Evolutionary conservation across 306 rosid genomes (phyloP).

Genomic region (Sicyos edulis): DNA sequence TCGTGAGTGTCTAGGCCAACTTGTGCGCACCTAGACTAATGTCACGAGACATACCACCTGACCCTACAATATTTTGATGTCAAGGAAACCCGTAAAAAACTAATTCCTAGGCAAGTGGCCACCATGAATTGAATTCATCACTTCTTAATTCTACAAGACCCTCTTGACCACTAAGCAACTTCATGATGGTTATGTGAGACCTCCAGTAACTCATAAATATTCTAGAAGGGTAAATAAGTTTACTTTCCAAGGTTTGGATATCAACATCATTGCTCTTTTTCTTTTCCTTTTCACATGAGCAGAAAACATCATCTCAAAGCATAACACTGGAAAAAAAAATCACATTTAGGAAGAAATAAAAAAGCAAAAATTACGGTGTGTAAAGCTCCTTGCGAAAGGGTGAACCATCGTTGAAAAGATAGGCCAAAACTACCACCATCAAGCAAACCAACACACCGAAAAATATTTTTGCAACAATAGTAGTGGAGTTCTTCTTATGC

Average conservation of each 20-base stretch:
- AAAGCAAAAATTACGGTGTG: slow-evolving; percentile 64
- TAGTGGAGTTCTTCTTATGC: slow-evolving; percentile 28
- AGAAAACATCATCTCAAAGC: not conserved
- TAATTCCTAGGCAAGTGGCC: too few relatives aligned
- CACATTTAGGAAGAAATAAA: slow-evolving; percentile 6
- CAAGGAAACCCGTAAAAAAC: too few relatives aligned
- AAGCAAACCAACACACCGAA: slow-evolving; percentile 51
- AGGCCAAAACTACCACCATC: slow-evolving; percentile 62
- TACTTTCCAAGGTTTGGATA: not conserved
- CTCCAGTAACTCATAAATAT: too few relatives aligned
- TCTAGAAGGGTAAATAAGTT: too few relatives aligned
- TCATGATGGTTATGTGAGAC: too few relatives aligned
- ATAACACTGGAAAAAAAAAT: not conserved
- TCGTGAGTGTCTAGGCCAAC: too few relatives aligned
- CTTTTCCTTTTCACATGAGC: not conserved
- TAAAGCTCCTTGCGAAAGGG: slow-evolving; percentile 67
- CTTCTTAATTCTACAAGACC: too few relatives aligned
- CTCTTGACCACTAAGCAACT: too few relatives aligned
- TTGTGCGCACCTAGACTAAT: too few relatives aligned
- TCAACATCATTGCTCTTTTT: not conserved
- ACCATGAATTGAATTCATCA: too few relatives aligned
- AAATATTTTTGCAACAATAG: slow-evolving; percentile 40
- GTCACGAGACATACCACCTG: too few relatives aligned
- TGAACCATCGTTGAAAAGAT: slow-evolving; percentile 60
- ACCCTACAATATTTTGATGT: too few relatives aligned